These are phyloP conservation scores for Trapa incisa DNA, from an alignment of 345 rosid species.

Conservation along the genomic window DNA sequence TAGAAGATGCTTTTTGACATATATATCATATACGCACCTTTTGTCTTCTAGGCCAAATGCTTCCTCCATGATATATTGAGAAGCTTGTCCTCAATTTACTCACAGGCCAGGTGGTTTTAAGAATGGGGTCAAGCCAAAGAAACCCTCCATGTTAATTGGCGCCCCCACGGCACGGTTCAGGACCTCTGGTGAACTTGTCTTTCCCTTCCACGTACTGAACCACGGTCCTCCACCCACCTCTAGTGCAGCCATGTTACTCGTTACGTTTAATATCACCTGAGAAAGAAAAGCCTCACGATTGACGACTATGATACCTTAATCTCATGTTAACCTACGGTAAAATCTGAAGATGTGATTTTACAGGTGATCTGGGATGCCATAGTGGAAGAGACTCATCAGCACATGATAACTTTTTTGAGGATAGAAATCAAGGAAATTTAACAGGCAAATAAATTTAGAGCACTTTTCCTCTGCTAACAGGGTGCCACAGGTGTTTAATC, in stretches of 20 bases:
- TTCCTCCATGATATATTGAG: background rate
- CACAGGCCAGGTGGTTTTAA: conserved; percentile 83
- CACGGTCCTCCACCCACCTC: conserved; percentile 98
- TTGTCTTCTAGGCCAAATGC: background rate
- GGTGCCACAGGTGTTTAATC: background rate
- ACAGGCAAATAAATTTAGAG: too few relatives aligned
- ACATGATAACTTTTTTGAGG: background rate
- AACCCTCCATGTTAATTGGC: conserved; percentile 55
- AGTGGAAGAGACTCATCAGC: background rate
- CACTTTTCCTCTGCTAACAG: background rate
- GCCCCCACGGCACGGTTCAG: conserved; percentile 34
- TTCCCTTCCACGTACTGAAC: conserved; percentile 83
- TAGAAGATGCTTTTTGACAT: background rate
- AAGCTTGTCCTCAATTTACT: conserved; percentile 1
- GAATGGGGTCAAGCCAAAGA: conserved; percentile 41
- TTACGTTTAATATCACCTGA: conserved; percentile 60
- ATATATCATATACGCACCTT: background rate
- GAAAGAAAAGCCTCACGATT: conserved; percentile 6
- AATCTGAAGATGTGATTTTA: background rate
- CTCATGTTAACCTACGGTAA: background rate
- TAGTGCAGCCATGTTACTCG: conserved; percentile 74
- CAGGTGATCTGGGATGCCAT: background rate
- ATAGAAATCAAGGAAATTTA: background rate
- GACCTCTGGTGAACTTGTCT: conserved; percentile 49
- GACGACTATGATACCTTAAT: background rate